phyloP scores from a whole-genome alignment of 371 early-diverging fungal species.

The Rhizopus delemar region DNA sequence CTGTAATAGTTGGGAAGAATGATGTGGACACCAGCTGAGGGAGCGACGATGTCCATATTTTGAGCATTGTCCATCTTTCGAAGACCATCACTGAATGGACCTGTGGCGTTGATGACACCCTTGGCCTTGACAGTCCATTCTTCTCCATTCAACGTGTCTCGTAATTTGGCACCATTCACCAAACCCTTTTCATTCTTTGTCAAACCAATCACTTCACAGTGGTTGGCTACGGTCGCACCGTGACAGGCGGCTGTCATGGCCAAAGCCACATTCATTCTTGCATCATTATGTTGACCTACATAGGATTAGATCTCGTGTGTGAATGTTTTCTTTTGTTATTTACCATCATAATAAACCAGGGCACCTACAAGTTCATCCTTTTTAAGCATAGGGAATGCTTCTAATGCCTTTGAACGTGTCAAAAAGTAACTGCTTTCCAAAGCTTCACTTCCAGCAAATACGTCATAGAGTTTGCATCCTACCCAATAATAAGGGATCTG shows the following conservation, averaged over 20 bases:
- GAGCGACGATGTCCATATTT: conserved; percentile 86
- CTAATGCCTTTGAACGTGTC: conserved; percentile 82
- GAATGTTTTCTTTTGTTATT: not conserved
- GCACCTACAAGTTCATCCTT: conserved; percentile 90
- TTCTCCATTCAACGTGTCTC: conserved; percentile 89
- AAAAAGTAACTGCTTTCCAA: conserved; percentile 88
- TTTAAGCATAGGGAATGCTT: conserved; percentile 95
- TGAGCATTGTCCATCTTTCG: conserved; percentile 84
- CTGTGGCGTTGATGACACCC: conserved; percentile 86
- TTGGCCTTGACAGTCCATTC: conserved; percentile 87
- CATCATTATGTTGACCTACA: conserved; percentile 94
- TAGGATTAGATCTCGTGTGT: conserved; percentile 2
- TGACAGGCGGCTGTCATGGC: conserved; percentile 92
- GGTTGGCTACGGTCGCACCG: conserved; percentile 96
- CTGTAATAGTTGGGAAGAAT: conserved; percentile 94
- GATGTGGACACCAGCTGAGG: conserved; percentile 96
- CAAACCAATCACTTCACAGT: conserved; percentile 87
- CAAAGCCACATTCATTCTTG: conserved; percentile 96
- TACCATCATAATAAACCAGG: conserved; percentile 97
- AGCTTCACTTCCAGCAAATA: conserved; percentile 90
- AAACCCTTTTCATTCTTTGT: conserved; percentile 70
- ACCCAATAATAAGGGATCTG: conserved; percentile 97
- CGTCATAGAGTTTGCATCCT: conserved; percentile 95
- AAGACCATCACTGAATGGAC: conserved; percentile 80
- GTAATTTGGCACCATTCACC: conserved; percentile 81